Evolutionary conservation across 306 rosid species (phyloP), one percentile per base, ranked within the genome.

Genomic region (Sophora flavescens): DNA sequence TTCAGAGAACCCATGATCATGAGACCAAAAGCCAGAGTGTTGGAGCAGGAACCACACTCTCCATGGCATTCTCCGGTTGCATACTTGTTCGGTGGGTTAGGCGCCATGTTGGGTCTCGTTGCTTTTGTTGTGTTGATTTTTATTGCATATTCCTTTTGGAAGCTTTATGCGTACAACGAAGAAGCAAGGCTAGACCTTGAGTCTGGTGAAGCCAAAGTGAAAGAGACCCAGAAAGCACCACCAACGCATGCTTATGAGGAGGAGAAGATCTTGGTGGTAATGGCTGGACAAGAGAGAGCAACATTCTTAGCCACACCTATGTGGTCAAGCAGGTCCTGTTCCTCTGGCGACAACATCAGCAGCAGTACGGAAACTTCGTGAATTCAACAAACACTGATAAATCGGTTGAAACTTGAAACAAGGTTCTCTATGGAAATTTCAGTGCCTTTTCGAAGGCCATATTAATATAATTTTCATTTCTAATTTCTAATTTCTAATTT

Each of bases 11-110:
- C 92, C 15, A 70, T 80, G 15, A 72, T 77, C 59, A 82, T 54
- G 5, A 7, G 90, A 13, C 82, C 54, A 2, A 72, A 26, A 62
- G 33, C 86, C 10, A 64, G 88, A 4, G n/a, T 35, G 30, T 11
- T 53, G 47, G 14, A 53, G 45, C 51, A 16, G 5, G 38, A 11
- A 4, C 66, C 65, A 0, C 83, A 83, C 59, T 86, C 93, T 3
- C 87, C 91, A 6, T 90, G 93, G 93, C 93, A 90, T 88, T 90
- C 96, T 0, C 96, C 96, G 63, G 90, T 87, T 9, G 90, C 96
- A 0, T 90, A 88, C 84, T 84, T 90, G 68, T 90, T 87, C 75
- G 90, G 93, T 0, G 96, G 93, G 18, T 70, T 90, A 28, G 93
- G 90, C 0, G 93, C 93, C 57, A 86, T 88, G 93, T 50, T 90